Evolutionary conservation across 2,329 filamentous ascomycete genomes (phyloP), one percentile per base, ranked within the genome.

Genomic region (Pseudocercospora crystallina): DNA sequence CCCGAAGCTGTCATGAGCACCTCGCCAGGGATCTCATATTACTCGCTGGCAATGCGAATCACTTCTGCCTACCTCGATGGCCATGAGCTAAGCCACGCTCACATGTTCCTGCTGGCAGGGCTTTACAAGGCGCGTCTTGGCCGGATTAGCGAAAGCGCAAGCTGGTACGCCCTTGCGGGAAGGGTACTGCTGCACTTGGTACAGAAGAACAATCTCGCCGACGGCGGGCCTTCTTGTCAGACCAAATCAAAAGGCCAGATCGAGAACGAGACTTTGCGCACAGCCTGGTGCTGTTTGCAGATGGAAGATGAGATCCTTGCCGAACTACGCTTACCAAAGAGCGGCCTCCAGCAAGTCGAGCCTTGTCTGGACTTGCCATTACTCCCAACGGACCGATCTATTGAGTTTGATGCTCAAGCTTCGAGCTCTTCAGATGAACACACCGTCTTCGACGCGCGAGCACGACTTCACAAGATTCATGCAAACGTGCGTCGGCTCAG

Each of bases 251-350:
- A 15, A 5, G n/a, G 12, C 12, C 2, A 17, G 5, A 11, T 15
- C 36, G 36, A 13, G 36, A 39, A 13, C n/a, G 36, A 39, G 17
- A 66, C 73, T 9, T 65, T 72, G 49, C 66, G 92, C 61, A 85
- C 89, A 0, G 96, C 90, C 65, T 96, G 91, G 91, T 92, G 90
- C 10, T 95, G 89, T 65, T 74, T 96, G 54, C 90, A 96, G 64
- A 77, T 96, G 5, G 91, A 96, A 70, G 95, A 89, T 69, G 91
- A 96, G 67, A 87, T 96, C 35, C 79, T 95, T 40, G 91, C 91
- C 2, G 91, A 97, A 69, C 77, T 96, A 50, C 65, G 61, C 50
- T 72, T 84, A 11, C 80, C 80, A 7, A 73, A 76, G 2, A 84
- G 80, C 61, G 80, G 80, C 1, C 80, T 85, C 26, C 79, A 77